Evolutionary conservation across 2,329 filamentous ascomycete genomes (phyloP), one percentile per base, ranked within the genome.

Genomic region (Phialophora tarda): DNA sequence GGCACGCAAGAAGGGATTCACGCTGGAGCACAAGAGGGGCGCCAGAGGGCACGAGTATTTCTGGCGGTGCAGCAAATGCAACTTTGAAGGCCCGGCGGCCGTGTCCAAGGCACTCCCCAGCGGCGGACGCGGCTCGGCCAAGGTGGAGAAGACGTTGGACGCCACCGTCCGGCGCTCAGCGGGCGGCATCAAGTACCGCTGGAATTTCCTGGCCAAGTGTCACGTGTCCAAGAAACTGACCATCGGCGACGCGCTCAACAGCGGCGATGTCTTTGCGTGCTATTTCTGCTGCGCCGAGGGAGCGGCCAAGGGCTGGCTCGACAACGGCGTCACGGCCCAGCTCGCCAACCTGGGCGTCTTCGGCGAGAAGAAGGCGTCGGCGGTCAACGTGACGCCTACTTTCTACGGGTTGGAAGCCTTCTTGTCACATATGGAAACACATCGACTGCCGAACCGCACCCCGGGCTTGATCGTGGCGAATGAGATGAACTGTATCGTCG

Each of bases 201-300:
- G 80, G 79, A 70, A 74, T 10, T 83, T 83, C 66, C 75, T 83
- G 2, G 81, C 81, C 14, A 83, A 83, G 69, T 77, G 73, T 14
- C 81, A 83, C 71, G 74, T 82, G 4, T 65, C 75, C 4, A 73
- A 75, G 66, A 77, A 76, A 58, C 73, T 74, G 26, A 72, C 72
- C 1, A 60, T 62, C 24, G 60, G 72, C 69, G 56, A 73, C 68
- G 59, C 65, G 34, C 53, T 59, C 26, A 67, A 69, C 50, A 65
- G 56, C 44, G 57, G 57, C 55, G 65, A 64, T 14, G 72, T 71
- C 2, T 82, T 78, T 70, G 80, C 78, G 28, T 83, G 82, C 69
- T 76, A 82, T 32, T 82, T 82, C 69, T 83, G 81, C 70, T 79
- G 78, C 61, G 77, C 78, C 12, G 72, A 77, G 68, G 74, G 74